Percentiles rank a stretch among this genome's conserved stretches.
These are phyloP conservation scores for Neopestalotiopsis clavispora DNA, from an alignment of 2,329 filamentous ascomycete genomes.

Conservation along the genomic window DNA sequence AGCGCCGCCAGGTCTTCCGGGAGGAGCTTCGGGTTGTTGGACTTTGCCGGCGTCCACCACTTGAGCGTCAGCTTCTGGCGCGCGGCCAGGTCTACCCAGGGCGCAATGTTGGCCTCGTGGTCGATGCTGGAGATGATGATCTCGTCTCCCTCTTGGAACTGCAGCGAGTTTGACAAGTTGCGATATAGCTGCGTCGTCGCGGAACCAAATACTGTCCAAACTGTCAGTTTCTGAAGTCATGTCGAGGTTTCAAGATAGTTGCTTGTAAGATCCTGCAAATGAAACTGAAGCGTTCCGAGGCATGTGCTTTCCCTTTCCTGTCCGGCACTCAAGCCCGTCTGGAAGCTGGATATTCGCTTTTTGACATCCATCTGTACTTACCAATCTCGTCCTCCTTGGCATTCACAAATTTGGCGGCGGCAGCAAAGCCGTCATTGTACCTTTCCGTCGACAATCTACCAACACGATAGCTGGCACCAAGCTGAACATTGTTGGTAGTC, in stretches of 20 bases:
- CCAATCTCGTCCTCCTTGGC: constrained; percentile 69
- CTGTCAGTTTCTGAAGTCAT: neutral
- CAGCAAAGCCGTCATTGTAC: constrained; percentile 64
- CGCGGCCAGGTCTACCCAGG: constrained; percentile 73
- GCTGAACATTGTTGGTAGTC: constrained; percentile 72
- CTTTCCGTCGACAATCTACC: constrained; percentile 62
- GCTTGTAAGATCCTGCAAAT: neutral
- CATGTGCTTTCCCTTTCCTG: neutral
- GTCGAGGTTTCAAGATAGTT: neutral
- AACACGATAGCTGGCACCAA: constrained; percentile 71
- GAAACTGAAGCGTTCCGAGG: neutral
- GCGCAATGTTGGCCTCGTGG: constrained; percentile 78
- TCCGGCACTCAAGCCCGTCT: neutral
- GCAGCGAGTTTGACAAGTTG: constrained; percentile 65
- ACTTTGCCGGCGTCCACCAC: constrained; percentile 67
- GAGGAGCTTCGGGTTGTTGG: constrained; percentile 62
- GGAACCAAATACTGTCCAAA: constrained; percentile 63
- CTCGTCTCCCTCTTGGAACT: constrained; percentile 63
- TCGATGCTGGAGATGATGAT: constrained; percentile 75
- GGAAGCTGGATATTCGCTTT: neutral
- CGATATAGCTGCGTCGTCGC: constrained; percentile 80
- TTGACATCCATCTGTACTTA: constrained; percentile 32
- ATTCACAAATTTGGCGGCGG: constrained; percentile 74
- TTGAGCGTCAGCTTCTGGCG: constrained; percentile 66
- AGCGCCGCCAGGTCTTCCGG: constrained; percentile 61